Evolutionary conservation across 306 rosid species (phyloP).

Genomic region (Parietaria judaica): DNA sequence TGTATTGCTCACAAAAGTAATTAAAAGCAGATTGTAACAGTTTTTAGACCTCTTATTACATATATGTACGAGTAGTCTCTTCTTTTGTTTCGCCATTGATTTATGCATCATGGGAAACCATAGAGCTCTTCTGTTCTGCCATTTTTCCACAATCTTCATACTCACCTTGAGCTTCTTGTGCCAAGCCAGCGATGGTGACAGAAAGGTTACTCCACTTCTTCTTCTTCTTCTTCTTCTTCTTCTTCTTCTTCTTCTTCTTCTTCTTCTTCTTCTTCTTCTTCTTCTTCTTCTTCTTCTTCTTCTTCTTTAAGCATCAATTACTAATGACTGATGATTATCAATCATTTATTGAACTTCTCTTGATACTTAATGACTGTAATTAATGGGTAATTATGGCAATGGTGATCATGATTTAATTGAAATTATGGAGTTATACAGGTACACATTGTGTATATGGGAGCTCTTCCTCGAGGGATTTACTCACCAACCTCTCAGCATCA

Average conservation of each 20-base stretch:
- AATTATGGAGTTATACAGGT: background rate
- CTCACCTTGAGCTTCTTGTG: conserved; percentile 2
- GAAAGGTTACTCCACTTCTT: conserved; percentile 3
- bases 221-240: background rate
- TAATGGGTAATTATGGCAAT: background rate
- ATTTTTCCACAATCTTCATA: conserved; percentile 8
- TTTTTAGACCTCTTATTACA: too few relatives aligned
- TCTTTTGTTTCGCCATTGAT: too few relatives aligned
- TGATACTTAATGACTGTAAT: background rate
- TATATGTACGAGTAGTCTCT: too few relatives aligned
- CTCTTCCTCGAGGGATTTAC: background rate
- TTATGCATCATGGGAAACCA: background rate
- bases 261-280: too few relatives aligned
- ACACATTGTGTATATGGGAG: conserved; percentile 21
- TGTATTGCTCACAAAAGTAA: too few relatives aligned
- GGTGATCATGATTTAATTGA: background rate
- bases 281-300: too few relatives aligned
- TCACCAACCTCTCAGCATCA: conserved; percentile 9
- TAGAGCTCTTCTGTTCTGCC: conserved; percentile 5
- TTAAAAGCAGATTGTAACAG: too few relatives aligned
- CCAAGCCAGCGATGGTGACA: conserved; percentile 6
- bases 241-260: background rate
- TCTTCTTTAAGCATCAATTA: too few relatives aligned
- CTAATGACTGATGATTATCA: background rate
- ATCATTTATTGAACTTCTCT: background rate